Evolutionary conservation across 345 rosid species (phyloP).

Genomic region (Populus pruinosa): DNA sequence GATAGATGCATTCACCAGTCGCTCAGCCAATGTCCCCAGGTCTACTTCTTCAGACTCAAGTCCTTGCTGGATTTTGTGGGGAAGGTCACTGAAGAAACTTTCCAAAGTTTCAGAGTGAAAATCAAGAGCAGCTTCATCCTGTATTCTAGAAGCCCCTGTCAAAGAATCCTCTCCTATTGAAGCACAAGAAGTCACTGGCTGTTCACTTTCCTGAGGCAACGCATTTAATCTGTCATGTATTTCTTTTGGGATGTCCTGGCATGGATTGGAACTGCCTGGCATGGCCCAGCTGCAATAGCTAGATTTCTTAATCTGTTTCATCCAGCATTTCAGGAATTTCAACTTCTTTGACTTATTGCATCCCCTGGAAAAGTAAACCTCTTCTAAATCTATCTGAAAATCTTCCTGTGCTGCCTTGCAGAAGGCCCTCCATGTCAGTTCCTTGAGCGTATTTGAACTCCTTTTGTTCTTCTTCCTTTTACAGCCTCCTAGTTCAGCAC

Average conservation of each 20-base stretch:
- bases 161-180: slow-evolving; percentile 59
- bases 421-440: slow-evolving; percentile 58
- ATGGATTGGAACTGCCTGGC: slow-evolving; percentile 26
- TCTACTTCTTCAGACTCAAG: slow-evolving; percentile 72
- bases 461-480: slow-evolving; percentile 42
- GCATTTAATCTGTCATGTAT: slow-evolving; percentile 29
- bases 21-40: slow-evolving; percentile 67
- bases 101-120: slow-evolving; percentile 47
- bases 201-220: slow-evolving; percentile 49
- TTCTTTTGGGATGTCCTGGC: slow-evolving; percentile 35
- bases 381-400: slow-evolving; percentile 54
- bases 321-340: slow-evolving; percentile 90
- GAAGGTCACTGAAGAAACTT: slow-evolving; percentile 52
- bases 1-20: slow-evolving; percentile 65
- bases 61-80: slow-evolving; percentile 64
- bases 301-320: slow-evolving; percentile 64
- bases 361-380: slow-evolving; percentile 47
- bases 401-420: slow-evolving; percentile 48
- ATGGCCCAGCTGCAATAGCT: slow-evolving; percentile 26
- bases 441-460: slow-evolving; percentile 32
- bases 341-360: slow-evolving; percentile 59
- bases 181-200: slow-evolving; percentile 42
- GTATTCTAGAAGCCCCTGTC: slow-evolving; percentile 49
- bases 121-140: slow-evolving; percentile 48
- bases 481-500: slow-evolving; percentile 14